phyloP scores from a whole-genome alignment of 768 basidiomycete genomes.

The Lanmaoa rubissima region DNA sequence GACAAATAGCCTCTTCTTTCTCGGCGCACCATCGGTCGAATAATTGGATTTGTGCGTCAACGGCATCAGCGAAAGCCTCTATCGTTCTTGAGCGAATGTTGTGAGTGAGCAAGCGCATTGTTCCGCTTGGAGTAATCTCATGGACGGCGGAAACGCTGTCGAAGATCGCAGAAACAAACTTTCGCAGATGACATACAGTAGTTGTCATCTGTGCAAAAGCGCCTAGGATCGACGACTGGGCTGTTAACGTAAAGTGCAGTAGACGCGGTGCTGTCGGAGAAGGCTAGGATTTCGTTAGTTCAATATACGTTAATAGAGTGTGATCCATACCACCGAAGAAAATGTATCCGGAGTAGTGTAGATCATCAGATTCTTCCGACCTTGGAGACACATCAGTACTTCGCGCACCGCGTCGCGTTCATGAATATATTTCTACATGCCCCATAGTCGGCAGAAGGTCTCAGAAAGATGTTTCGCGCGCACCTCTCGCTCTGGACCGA shows the following conservation, averaged over 20 bases:
- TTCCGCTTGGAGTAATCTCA: conserved; percentile 23
- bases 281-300: conserved; percentile 35
- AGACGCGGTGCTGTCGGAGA: conserved; percentile 55
- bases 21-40: conserved; percentile 72
- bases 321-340: conserved; percentile 32
- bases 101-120: conserved; percentile 24
- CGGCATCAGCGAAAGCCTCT: conserved; percentile 81
- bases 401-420: conserved; percentile 80
- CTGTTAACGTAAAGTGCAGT: conserved; percentile 61
- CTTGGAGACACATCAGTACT: conserved; percentile 73
- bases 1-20: conserved; percentile 64
- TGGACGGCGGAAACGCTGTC: conserved; percentile 24
- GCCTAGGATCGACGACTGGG: conserved; percentile 63
- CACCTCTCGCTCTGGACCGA: conserved; percentile 45
- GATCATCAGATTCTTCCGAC: conserved; percentile 60
- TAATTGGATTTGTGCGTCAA: conserved; percentile 53
- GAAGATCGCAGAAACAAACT: conserved; percentile 54
- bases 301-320: neutral
- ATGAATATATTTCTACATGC: conserved; percentile 58
- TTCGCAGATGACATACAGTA: conserved; percentile 58
- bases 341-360: conserved; percentile 31
- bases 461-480: neutral
- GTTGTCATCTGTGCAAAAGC: conserved; percentile 61
- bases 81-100: conserved; percentile 50
- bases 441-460: neutral